phyloP scores from a whole-genome alignment of 75 land plant genomes.

The Picea sitchensis region DNA sequence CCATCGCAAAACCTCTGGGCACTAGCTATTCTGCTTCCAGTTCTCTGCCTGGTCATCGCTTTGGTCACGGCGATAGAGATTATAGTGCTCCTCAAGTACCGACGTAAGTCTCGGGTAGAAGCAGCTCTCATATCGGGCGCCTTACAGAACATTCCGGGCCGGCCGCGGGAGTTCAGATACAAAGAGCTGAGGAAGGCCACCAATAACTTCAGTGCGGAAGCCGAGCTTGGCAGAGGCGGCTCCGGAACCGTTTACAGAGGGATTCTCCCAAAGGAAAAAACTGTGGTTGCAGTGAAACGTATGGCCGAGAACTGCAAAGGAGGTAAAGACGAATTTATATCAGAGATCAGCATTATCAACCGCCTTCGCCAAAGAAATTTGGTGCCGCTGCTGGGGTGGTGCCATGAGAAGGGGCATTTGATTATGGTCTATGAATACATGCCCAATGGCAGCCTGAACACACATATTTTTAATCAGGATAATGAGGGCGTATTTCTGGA shows the following conservation, averaged over 20 bases:
- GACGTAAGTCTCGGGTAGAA: not conserved
- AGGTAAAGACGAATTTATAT: conserved; percentile 23
- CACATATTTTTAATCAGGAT: not conserved
- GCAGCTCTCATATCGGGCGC: not conserved
- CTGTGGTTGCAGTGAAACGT: conserved; percentile 21
- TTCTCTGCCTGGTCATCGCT: not conserved
- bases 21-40: conserved; percentile 5
- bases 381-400: conserved; percentile 39
- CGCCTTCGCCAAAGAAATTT: conserved; percentile 34
- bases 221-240: conserved; percentile 27
- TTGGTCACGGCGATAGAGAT: not conserved
- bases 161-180: conserved; percentile 25
- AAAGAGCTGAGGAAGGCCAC: conserved; percentile 31
- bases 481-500: conserved; percentile 7
- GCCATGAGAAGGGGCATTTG: conserved; percentile 27
- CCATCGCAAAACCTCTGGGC: not conserved
- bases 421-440: conserved; percentile 39
- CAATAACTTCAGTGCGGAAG: conserved; percentile 14
- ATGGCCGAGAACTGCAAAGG: not conserved
- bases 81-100: not conserved
- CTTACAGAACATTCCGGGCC: conserved; percentile 10
- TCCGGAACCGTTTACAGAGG: conserved; percentile 36
- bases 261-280: conserved; percentile 11
- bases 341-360: conserved; percentile 37
- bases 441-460: conserved; percentile 38